Evolutionary conservation across 257 asterid species (phyloP).

Genomic region (Handroanthus guayacan): DNA sequence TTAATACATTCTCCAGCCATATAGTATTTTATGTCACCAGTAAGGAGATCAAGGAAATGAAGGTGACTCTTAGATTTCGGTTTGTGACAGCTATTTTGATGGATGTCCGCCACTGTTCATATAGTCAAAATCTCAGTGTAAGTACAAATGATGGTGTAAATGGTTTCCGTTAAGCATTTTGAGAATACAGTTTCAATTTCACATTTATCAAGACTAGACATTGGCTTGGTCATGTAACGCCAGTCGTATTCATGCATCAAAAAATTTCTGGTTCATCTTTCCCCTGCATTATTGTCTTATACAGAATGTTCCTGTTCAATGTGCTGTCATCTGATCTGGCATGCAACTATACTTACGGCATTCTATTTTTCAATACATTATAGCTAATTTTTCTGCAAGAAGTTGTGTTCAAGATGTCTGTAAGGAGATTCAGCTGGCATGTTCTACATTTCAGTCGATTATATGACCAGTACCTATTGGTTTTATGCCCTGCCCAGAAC

Average conservation of each 20-base stretch:
- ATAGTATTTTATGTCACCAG: background rate
- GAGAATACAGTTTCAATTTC: background rate
- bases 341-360: background rate
- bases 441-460: background rate
- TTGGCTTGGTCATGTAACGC: background rate
- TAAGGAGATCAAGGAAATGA: background rate
- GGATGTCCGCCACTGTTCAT: background rate
- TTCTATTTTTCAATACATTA: background rate
- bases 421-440: conserved; percentile 14
- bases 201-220: background rate
- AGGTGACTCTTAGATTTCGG: background rate
- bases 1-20: background rate
- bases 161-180: background rate
- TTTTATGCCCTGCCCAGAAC: background rate
- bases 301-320: background rate
- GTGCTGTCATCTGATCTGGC: background rate
- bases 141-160: background rate
- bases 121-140: background rate
- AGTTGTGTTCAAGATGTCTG: conserved; percentile 17
- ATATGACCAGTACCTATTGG: background rate
- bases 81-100: background rate
- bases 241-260: background rate
- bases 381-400: conserved; percentile 1
- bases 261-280: background rate
- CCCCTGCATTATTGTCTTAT: background rate